A percentile compares a stretch with the other conserved stretches of the same genome.
These are phyloP conservation scores for Podila clonocystis DNA, from an alignment of 192 early-diverging fungal genomes.

Conservation along the genomic window DNA sequence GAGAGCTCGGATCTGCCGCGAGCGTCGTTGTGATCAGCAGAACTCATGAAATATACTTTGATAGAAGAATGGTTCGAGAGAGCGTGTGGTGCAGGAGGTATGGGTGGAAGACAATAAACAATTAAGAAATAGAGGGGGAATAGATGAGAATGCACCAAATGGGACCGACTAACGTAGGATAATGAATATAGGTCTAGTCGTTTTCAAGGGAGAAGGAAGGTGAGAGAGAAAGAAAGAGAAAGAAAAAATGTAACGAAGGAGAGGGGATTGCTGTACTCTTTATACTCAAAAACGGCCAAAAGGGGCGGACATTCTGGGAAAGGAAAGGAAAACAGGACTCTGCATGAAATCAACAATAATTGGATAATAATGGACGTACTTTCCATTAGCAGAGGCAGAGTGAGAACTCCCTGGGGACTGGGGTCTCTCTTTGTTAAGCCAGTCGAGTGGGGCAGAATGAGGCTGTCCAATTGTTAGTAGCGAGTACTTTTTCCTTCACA, in stretches of 20 bases:
- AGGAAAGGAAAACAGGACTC: neutral
- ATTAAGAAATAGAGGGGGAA: no score
- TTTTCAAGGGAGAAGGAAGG: neutral
- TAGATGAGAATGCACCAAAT: no score
- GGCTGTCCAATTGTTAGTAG: no score
- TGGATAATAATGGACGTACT: neutral
- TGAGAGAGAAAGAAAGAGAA: neutral
- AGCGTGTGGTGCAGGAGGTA: neutral
- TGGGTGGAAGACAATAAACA: no score
- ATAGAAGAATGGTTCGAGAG: neutral
- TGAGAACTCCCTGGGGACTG: no score
- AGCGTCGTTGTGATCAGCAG: neutral
- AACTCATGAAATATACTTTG: no score
- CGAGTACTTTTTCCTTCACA: no score
- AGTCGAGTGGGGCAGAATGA: no score
- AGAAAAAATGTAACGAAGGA: slow-evolving; percentile 3
- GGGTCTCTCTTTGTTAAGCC: no score
- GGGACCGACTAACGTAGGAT: no score
- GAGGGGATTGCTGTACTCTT: neutral
- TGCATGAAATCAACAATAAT: neutral
- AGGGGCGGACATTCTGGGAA: neutral
- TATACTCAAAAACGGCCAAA: neutral
- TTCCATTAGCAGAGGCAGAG: no score
- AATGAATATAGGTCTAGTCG: neutral
- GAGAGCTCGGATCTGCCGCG: neutral